These are phyloP conservation scores for Colletotrichum graminicola DNA, from an alignment of 2,329 filamentous ascomycete genomes.

Conservation along the genomic window DNA sequence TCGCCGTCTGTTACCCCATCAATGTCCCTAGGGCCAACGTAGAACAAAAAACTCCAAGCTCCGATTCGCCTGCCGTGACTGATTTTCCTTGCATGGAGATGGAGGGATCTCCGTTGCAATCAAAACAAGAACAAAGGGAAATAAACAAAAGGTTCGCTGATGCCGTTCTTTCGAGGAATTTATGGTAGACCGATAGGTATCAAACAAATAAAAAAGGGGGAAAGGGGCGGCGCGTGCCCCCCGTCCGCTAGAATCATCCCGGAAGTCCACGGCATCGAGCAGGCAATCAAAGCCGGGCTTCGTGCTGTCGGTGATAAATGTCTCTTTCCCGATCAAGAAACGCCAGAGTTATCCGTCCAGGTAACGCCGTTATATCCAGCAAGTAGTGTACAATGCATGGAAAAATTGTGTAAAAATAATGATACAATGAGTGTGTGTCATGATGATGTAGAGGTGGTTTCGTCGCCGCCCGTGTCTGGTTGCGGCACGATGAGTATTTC, in stretches of 20 bases:
- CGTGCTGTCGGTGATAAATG: conserved; percentile 4
- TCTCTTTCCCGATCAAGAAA: conserved; percentile 15
- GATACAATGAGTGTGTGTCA: conserved; percentile 42
- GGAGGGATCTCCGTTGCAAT: not conserved
- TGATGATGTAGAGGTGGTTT: conserved; percentile 39
- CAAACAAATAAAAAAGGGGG: conserved; percentile 8
- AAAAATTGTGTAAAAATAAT: conserved; percentile 5
- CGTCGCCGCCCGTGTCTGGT: conserved; percentile 24
- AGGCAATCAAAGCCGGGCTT: conserved; percentile 6
- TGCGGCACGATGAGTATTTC: conserved; percentile 46
- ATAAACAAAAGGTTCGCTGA: not conserved
- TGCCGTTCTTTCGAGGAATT: not conserved
- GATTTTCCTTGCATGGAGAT: conserved; percentile 1
- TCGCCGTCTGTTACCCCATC: not conserved
- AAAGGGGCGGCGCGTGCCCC: not conserved
- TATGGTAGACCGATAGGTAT: not conserved
- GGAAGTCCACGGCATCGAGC: not conserved
- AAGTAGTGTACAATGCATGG: conserved; percentile 31
- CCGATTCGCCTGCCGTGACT: conserved; percentile 26
- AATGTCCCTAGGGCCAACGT: conserved; percentile 14
- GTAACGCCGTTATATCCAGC: conserved; percentile 26
- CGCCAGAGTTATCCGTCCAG: conserved; percentile 24
- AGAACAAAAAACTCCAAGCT: conserved; percentile 30
- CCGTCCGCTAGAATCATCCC: conserved; percentile 9
- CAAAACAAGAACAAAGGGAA: not conserved